These are phyloP conservation scores for Fusarium brachygibbosum DNA, from an alignment of 2,329 filamentous ascomycete genomes.

Conservation along the genomic window DNA sequence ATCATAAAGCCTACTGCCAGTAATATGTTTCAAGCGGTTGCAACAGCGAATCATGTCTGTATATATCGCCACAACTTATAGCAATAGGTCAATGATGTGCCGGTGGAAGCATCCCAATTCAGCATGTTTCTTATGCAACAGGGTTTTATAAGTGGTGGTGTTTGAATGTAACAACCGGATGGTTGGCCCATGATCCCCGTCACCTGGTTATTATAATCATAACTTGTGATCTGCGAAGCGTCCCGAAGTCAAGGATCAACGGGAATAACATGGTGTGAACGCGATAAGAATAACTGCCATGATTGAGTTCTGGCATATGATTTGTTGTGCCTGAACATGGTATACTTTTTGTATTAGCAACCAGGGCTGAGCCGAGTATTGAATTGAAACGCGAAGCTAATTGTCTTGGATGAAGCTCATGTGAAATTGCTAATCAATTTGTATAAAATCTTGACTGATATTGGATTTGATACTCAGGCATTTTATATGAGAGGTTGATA, in stretches of 20 bases:
- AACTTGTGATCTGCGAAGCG: background rate
- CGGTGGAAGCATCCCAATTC: constrained; percentile 5
- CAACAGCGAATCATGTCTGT: constrained; percentile 11
- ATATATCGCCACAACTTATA: constrained; percentile 13
- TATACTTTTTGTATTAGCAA: background rate
- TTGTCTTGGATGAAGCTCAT: too few relatives aligned
- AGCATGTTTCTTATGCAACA: constrained; percentile 13
- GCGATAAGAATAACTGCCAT: constrained; percentile 1
- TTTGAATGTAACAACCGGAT: constrained; percentile 10
- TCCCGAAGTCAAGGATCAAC: background rate
- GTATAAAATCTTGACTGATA: background rate
- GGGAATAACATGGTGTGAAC: constrained; percentile 1
- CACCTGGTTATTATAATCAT: constrained; percentile 1
- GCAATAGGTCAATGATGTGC: constrained; percentile 1
- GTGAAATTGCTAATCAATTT: background rate
- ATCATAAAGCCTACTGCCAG: background rate
- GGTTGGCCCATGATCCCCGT: constrained; percentile 21
- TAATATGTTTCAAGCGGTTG: constrained; percentile 22
- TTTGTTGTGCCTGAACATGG: constrained; percentile 11
- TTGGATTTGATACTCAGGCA: background rate
- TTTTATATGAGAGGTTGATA: background rate
- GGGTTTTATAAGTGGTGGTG: background rate
- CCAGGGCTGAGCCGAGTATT: background rate
- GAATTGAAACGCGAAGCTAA: too few relatives aligned
- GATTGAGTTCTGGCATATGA: constrained; percentile 10